These are phyloP conservation scores for Debaryomyces subglobosus DNA, from an alignment of 1,139 yeast genomes.

Conservation along the genomic window DNA sequence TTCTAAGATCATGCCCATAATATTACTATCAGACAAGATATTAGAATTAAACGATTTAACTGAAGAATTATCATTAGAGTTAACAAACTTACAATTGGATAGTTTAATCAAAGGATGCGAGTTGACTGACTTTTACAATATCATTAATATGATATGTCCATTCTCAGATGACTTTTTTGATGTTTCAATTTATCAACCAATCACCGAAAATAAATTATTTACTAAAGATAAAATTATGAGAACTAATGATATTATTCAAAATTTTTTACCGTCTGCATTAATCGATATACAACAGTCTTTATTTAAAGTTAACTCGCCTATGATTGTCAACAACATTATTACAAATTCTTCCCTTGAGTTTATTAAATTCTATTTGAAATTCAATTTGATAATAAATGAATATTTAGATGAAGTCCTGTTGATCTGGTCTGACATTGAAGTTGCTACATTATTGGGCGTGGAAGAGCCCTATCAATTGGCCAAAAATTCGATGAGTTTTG, in stretches of 20 bases:
- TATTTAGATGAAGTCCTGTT: constrained; percentile 43
- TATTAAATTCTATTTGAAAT: constrained; percentile 55
- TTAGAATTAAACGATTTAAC: constrained; percentile 42
- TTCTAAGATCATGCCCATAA: constrained; percentile 55
- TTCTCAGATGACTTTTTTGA: constrained; percentile 58
- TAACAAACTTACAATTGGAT: constrained; percentile 47
- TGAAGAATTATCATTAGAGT: constrained; percentile 31
- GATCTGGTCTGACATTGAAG: constrained; percentile 59
- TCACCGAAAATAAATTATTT: constrained; percentile 65
- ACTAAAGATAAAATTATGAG: constrained; percentile 39
- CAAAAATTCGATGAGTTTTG: constrained; percentile 10
- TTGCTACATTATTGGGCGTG: constrained; percentile 67
- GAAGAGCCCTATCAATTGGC: constrained; percentile 31
- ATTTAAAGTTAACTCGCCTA: constrained; percentile 64
- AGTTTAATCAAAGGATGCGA: constrained; percentile 52
- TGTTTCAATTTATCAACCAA: constrained; percentile 61
- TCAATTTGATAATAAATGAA: constrained; percentile 40
- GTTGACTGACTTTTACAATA: constrained; percentile 58
- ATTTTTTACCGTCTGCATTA: constrained; percentile 60
- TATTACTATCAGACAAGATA: constrained; percentile 41
- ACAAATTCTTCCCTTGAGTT: constrained; percentile 51
- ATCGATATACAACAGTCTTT: constrained; percentile 62
- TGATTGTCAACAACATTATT: constrained; percentile 57
- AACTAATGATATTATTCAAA: constrained; percentile 48
- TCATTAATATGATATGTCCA: constrained; percentile 73